These are phyloP conservation scores for Ophiostoma novo-ulmi DNA, from an alignment of 2,329 filamentous ascomycete genomes.

Conservation along the genomic window DNA sequence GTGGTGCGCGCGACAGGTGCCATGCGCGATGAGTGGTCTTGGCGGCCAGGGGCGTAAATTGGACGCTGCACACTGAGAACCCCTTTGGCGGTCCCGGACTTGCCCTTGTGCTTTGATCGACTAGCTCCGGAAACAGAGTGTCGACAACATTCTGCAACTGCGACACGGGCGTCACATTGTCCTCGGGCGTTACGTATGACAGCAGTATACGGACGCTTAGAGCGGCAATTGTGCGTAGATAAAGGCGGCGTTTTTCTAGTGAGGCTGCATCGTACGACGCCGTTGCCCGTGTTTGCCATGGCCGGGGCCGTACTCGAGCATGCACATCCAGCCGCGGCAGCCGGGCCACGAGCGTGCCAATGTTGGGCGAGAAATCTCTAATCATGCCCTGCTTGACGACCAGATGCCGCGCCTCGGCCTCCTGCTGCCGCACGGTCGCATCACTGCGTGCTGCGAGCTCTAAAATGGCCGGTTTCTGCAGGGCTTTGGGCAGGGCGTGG, in stretches of 20 bases:
- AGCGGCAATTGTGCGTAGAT: constrained; percentile 43
- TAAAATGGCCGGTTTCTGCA: constrained; percentile 62
- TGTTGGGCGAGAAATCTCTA: constrained; percentile 44
- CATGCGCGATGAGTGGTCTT: constrained; percentile 24
- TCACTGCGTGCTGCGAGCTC: constrained; percentile 52
- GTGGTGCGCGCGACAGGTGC: constrained; percentile 24
- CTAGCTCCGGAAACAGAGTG: constrained; percentile 46
- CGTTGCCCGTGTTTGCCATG: neutral
- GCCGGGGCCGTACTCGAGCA: constrained; percentile 1
- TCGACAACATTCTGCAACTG: constrained; percentile 45
- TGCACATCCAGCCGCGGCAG: constrained; percentile 37
- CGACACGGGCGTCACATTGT: constrained; percentile 39
- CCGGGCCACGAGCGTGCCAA: constrained; percentile 45
- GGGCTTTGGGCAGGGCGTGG: constrained; percentile 60
- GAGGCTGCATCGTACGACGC: constrained; percentile 23
- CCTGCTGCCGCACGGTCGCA: constrained; percentile 40
- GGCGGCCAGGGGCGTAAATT: constrained; percentile 39
- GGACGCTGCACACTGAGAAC: constrained; percentile 46
- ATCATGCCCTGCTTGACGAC: constrained; percentile 47
- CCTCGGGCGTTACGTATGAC: constrained; percentile 47
- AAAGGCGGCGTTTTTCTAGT: constrained; percentile 32
- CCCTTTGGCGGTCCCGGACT: constrained; percentile 27
- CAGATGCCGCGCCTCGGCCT: constrained; percentile 50
- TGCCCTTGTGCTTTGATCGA: constrained; percentile 20
- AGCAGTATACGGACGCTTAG: constrained; percentile 47